Evolutionary conservation across 139 green algal genomes (phyloP).

Genomic region (Micractinium conductrix): DNA sequence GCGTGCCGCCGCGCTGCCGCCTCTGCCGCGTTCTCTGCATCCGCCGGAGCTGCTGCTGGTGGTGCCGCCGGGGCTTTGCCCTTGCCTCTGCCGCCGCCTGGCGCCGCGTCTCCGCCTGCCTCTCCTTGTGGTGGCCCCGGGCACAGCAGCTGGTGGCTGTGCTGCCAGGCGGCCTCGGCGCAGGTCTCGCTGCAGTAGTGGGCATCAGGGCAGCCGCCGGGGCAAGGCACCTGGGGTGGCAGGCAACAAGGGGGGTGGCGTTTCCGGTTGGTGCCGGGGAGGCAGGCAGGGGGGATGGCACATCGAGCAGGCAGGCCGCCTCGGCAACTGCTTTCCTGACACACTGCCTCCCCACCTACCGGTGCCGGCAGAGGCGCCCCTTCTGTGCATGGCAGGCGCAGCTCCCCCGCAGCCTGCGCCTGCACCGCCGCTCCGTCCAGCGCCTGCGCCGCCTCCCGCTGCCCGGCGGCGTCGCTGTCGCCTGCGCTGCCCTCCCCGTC

Average conservation of each 20-base stretch:
- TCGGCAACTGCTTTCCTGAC: background rate
- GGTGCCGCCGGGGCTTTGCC: background rate
- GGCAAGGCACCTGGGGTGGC: conserved; percentile 40
- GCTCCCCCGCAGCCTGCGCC: background rate
- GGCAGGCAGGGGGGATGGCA: background rate
- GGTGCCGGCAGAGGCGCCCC: background rate
- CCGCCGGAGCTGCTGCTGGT: conserved; percentile 5
- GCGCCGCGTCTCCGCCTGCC: too few relatives aligned
- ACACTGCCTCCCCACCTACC: background rate
- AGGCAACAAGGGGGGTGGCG: background rate
- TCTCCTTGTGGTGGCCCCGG: background rate
- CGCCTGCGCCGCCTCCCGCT: background rate
- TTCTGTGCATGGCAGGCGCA: background rate
- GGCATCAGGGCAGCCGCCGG: conserved; percentile 51
- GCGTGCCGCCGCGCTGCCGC: conserved; percentile 27
- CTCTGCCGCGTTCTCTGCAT: conserved; percentile 14
- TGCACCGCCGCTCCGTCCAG: background rate
- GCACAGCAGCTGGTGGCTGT: conserved; percentile 69
- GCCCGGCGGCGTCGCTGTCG: background rate
- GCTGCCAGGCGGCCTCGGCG: conserved; percentile 58
- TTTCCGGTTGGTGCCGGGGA: background rate
- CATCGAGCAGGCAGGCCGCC: background rate
- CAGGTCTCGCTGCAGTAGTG: conserved; percentile 63
- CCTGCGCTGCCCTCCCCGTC: background rate
- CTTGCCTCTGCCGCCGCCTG: background rate